Evolutionary conservation across 2,329 filamentous ascomycete genomes (phyloP).

Genomic region (Mycogone perniciosa): DNA sequence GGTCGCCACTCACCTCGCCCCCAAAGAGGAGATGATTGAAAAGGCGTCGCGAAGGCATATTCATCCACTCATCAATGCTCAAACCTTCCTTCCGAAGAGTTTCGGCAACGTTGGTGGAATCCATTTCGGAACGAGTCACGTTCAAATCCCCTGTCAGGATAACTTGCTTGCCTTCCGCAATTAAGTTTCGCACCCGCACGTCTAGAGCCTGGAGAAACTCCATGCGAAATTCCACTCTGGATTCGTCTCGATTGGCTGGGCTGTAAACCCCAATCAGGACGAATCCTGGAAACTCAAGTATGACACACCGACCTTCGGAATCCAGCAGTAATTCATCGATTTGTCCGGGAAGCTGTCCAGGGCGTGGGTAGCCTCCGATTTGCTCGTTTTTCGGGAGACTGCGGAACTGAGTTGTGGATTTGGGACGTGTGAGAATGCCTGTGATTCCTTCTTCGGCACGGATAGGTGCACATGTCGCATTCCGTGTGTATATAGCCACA

Average conservation of each 20-base stretch:
- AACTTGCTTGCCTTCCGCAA: conserved; percentile 74
- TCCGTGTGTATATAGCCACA: conserved; percentile 92
- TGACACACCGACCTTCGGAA: conserved; percentile 83
- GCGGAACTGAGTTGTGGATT: conserved; percentile 62
- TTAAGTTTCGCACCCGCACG: conserved; percentile 75
- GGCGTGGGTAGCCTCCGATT: conserved; percentile 82
- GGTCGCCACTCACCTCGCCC: conserved; percentile 59
- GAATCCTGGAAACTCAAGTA: conserved; percentile 91
- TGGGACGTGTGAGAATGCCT: conserved; percentile 69
- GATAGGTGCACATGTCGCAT: conserved; percentile 75
- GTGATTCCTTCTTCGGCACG: conserved; percentile 91
- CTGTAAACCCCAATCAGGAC: conserved; percentile 90
- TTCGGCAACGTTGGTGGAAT: conserved; percentile 70
- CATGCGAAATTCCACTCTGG: conserved; percentile 73
- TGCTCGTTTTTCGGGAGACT: conserved; percentile 66
- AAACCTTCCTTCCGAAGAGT: conserved; percentile 63
- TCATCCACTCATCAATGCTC: conserved; percentile 65
- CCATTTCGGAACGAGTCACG: conserved; percentile 61
- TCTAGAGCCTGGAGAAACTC: conserved; percentile 77
- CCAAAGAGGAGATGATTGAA: conserved; percentile 81
- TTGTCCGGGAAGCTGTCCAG: conserved; percentile 55
- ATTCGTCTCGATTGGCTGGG: conserved; percentile 81
- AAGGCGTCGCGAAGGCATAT: conserved; percentile 63
- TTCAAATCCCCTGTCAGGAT: conserved; percentile 87
- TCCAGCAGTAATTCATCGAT: conserved; percentile 71